phyloP scores from a whole-genome alignment of 192 early-diverging fungal species.

The Spizellomyces sp. region DNA sequence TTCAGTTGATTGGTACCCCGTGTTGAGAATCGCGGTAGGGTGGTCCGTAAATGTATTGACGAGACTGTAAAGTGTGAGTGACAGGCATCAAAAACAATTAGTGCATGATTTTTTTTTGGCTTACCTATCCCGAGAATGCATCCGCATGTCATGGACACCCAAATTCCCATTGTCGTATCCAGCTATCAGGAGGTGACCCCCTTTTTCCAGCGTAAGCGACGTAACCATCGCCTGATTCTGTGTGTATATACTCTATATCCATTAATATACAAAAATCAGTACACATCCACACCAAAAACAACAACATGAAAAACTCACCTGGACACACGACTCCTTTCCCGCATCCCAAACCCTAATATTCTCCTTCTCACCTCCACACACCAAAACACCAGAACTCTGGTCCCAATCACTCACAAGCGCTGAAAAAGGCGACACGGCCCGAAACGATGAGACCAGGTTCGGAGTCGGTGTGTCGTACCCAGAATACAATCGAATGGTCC shows the following conservation, averaged over 20 bases:
- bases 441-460: slow-evolving; percentile 74
- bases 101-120: too few species aligned
- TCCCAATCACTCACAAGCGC: slow-evolving; percentile 71
- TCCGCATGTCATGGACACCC: too few species aligned
- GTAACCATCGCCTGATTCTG: not conserved
- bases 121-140: too few species aligned
- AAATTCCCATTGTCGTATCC: slow-evolving; percentile 3
- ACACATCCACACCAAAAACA: too few species aligned
- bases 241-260: not conserved
- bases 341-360: slow-evolving; percentile 82
- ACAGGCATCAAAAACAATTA: too few species aligned
- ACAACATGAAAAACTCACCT: too few species aligned
- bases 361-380: slow-evolving; percentile 68
- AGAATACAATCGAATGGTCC: slow-evolving; percentile 79
- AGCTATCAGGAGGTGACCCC: not conserved
- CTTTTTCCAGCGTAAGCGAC: not conserved
- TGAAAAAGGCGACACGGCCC: slow-evolving; percentile 70
- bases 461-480: slow-evolving; percentile 60
- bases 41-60: too few species aligned
- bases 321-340: slow-evolving; percentile 69
- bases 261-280: slow-evolving; percentile 59
- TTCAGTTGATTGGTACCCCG: too few species aligned
- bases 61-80: too few species aligned
- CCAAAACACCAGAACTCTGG: slow-evolving; percentile 65
- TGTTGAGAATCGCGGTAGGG: too few species aligned